These are phyloP conservation scores for Geotrichum candidum DNA, from an alignment of 1,139 yeast species.

Conservation along the genomic window DNA sequence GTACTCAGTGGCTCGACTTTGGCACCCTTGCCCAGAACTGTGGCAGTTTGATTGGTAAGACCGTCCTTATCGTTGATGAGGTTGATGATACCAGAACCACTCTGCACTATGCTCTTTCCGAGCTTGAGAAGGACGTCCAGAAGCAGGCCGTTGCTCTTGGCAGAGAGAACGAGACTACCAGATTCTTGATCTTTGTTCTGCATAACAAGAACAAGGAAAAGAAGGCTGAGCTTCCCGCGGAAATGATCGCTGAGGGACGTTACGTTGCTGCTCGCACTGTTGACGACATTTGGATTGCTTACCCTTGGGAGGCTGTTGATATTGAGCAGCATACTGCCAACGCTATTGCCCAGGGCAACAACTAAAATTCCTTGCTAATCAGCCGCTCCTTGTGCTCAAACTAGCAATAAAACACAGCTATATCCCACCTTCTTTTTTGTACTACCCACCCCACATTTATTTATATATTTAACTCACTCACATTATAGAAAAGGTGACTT, in stretches of 20 bases:
- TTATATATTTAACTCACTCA: neutral
- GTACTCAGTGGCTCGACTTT: slow-evolving; percentile 96
- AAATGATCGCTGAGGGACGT: slow-evolving; percentile 57
- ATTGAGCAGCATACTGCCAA: slow-evolving; percentile 78
- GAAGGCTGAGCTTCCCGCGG: slow-evolving; percentile 68
- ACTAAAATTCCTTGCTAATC: slow-evolving; percentile 19
- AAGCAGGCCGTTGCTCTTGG: slow-evolving; percentile 50
- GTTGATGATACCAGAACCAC: slow-evolving; percentile 96
- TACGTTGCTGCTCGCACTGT: slow-evolving; percentile 89
- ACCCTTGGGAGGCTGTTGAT: slow-evolving; percentile 94
- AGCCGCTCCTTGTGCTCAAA: neutral
- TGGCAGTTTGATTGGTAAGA: slow-evolving; percentile 69
- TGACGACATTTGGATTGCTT: slow-evolving; percentile 93
- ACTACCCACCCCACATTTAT: neutral
- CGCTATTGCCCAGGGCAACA: slow-evolving; percentile 73
- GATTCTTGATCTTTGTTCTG: slow-evolving; percentile 81
- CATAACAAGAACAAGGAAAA: slow-evolving; percentile 90
- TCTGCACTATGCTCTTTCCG: slow-evolving; percentile 82
- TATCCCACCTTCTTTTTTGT: neutral
- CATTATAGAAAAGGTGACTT: neutral
- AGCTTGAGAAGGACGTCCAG: slow-evolving; percentile 75
- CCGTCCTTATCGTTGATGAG: slow-evolving; percentile 80
- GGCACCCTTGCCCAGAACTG: slow-evolving; percentile 51
- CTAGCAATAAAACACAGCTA: neutral
- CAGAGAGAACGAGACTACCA: slow-evolving; percentile 52